phyloP scores from a whole-genome alignment of 73 alveolate species.

The Halteria grandinella region DNA sequence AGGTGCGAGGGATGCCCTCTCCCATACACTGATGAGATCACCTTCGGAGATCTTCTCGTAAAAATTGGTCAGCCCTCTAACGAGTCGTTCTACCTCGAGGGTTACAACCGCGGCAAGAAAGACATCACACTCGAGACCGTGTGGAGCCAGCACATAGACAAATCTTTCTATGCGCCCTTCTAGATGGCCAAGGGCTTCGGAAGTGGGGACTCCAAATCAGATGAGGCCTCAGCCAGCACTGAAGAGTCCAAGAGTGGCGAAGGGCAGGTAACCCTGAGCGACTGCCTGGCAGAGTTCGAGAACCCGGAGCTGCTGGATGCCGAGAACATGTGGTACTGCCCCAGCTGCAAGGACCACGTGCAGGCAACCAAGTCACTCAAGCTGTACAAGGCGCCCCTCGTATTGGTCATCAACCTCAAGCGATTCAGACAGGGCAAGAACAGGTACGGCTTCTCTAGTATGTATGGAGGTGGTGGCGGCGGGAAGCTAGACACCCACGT shows the following conservation, averaged over 20 bases:
- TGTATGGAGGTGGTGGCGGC: slow-evolving; percentile 51
- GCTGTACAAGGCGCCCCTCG: slow-evolving; percentile 81
- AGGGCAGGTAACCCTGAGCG: slow-evolving; percentile 69
- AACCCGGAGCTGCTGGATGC: slow-evolving; percentile 83
- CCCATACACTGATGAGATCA: slow-evolving; percentile 10
- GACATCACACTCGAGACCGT: slow-evolving; percentile 33
- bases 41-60: slow-evolving; percentile 27
- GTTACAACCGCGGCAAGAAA: slow-evolving; percentile 30
- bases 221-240: too few species aligned
- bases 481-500: slow-evolving; percentile 66
- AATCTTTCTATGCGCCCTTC: not conserved
- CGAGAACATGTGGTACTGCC: slow-evolving; percentile 89
- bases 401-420: slow-evolving; percentile 85
- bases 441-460: not conserved
- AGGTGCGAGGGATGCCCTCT: slow-evolving; percentile 59
- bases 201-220: too few species aligned
- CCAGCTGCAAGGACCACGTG: slow-evolving; percentile 79
- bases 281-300: slow-evolving; percentile 83
- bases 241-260: too few species aligned
- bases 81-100: slow-evolving; percentile 15
- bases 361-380: slow-evolving; percentile 83
- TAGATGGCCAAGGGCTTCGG: not conserved
- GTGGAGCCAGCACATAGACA: slow-evolving; percentile 18
- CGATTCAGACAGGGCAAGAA: slow-evolving; percentile 83
- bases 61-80: not conserved